Base-by-base conservation (phyloP, 305 asterid species). In the Solanum aculeatissimum region DNA sequence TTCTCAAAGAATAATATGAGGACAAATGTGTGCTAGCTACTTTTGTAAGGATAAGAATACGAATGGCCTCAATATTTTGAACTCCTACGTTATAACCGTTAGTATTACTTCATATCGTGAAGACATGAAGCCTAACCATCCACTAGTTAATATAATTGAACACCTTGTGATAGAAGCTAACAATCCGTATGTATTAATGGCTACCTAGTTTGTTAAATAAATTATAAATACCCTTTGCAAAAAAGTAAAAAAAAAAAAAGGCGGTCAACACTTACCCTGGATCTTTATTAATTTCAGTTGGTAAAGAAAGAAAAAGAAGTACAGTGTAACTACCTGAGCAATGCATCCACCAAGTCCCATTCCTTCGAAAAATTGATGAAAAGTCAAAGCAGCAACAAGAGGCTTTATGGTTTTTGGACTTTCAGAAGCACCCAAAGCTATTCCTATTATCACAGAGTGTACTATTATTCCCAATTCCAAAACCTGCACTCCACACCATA, bases 271-370 rank as follows among this genome's bases (percentile, higher is more conserved):
- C 8, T 40, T 40, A 6, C 43, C 6, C 43, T 40, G 6, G 43
- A 7, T 40, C 43, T 40, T 40, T 40, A 5, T 4, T 5, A 38
- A 42, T 42, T 42, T 12, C n/a, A 16, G 13, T 49, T 47, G 0
- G 68, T 60, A 72, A 43, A 72, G 38, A 43, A 42, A 71, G 19
- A 19, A 16, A 75, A 40, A 42, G 16, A 27, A 82, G 16, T 60
- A 18, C 16, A 42, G 25, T 53, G 0, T 5, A 19, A 29, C 6
- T 21, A 85, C 87, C 87, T 85, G 87, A 38, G 84, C 77, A 15
- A 93, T 93, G 88, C 92, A 90, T 40, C 97, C 97, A 38, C 97
- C 97, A 4, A 93, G 92, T 3, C 95, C 95, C 25, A 93, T 86
- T 53, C 97, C 95, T 81, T 93, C 97, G 7, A 93, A 93, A 84